A percentile compares a stretch with the other conserved stretches of the same genome.
Conservation (phyloP, 1,284 basidiomycete genomes). For the Sanghuangporus weigelae region DNA sequence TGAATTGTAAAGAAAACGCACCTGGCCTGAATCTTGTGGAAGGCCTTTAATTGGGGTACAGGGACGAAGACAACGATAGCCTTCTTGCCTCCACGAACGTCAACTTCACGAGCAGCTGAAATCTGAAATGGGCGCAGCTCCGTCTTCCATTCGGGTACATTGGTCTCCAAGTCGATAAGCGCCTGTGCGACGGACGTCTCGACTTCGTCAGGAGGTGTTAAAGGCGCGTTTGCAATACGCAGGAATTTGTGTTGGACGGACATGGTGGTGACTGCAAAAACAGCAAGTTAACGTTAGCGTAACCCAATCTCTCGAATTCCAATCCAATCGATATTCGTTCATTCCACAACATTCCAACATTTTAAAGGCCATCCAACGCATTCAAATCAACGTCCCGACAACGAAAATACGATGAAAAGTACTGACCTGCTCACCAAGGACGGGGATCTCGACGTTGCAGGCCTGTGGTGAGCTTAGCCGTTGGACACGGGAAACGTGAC, state of each 20-base stretch:
- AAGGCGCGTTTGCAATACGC: slow-evolving; percentile 94
- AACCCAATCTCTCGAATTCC: neutral
- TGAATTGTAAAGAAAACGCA: slow-evolving; percentile 37
- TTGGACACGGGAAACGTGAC: neutral
- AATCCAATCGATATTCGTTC: slow-evolving; percentile 1
- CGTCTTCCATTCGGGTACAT: slow-evolving; percentile 95
- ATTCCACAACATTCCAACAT: neutral
- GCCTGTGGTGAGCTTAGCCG: neutral
- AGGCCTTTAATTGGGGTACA: slow-evolving; percentile 96
- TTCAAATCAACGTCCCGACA: neutral
- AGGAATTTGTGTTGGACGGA: slow-evolving; percentile 84
- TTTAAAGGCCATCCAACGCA: neutral
- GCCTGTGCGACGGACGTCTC: slow-evolving; percentile 95
- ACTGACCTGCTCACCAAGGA: slow-evolving; percentile 14
- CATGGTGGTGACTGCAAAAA: slow-evolving; percentile 36
- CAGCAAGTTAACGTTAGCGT: neutral
- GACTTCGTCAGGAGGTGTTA: slow-evolving; percentile 84
- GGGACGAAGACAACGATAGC: slow-evolving; percentile 99
- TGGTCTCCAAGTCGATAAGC: slow-evolving; percentile 95
- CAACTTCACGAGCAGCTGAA: slow-evolving; percentile 96
- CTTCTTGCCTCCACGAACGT: slow-evolving; percentile 99
- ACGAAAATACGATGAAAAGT: neutral
- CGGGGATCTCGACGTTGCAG: slow-evolving; percentile 4
- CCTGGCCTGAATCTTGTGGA: slow-evolving; percentile 98
- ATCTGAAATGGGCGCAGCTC: slow-evolving; percentile 97